Conservation (phyloP, 352 stramenopile genomes). For the Phytopythium vexans region DNA sequence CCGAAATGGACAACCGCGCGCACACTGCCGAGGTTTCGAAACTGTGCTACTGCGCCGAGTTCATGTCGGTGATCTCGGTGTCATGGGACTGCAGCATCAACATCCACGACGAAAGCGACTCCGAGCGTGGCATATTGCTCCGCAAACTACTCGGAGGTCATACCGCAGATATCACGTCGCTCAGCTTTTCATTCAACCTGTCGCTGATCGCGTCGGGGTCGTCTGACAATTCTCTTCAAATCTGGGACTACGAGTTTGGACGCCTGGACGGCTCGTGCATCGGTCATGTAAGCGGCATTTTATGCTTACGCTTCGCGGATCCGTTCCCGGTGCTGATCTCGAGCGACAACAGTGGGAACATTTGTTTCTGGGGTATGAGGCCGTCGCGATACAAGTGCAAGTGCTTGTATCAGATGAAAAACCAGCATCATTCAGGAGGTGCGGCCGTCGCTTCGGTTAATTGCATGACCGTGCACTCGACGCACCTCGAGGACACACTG, state of each 20-base stretch:
- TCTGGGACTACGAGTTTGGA: conserved; percentile 90
- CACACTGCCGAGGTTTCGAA: conserved; percentile 72
- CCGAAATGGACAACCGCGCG: conserved; percentile 55
- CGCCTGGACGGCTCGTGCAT: conserved; percentile 71
- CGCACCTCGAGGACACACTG: conserved; percentile 6
- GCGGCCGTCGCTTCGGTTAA: conserved; percentile 43
- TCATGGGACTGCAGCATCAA: conserved; percentile 82
- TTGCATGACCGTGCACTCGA: conserved; percentile 36
- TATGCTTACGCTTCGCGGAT: conserved; percentile 68
- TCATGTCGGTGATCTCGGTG: conserved; percentile 80
- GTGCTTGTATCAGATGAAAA: conserved; percentile 71
- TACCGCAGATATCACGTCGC: conserved; percentile 69
- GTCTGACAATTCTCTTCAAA: conserved; percentile 61
- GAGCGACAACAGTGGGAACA: conserved; percentile 64
- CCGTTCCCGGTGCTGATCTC: conserved; percentile 67
- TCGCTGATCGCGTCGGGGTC: conserved; percentile 78
- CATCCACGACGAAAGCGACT: conserved; percentile 85
- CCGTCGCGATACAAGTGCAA: conserved; percentile 65
- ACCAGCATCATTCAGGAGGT: conserved; percentile 35
- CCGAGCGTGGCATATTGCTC: conserved; percentile 72
- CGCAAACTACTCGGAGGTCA: conserved; percentile 73
- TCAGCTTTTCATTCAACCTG: conserved; percentile 69
- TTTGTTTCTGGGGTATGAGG: conserved; percentile 78
- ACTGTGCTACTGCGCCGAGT: conserved; percentile 80
- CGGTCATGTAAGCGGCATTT: conserved; percentile 64